These are phyloP conservation scores for Suillus fuscotomentosus DNA, from an alignment of 768 basidiomycete genomes.

Conservation along the genomic window DNA sequence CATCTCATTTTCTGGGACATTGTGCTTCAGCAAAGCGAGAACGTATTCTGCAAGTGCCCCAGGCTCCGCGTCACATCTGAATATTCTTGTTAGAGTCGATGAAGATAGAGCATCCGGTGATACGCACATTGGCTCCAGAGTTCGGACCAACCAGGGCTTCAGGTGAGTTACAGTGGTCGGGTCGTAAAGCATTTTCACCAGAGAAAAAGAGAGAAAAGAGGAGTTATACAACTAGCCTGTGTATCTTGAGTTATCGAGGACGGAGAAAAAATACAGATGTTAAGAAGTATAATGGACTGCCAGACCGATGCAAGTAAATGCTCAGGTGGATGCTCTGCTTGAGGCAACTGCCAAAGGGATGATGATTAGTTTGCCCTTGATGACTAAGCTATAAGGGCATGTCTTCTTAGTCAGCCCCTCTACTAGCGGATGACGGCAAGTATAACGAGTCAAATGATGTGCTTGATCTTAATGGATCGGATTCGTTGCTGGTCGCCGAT, in stretches of 20 bases:
- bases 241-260: background rate
- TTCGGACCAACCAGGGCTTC: conserved; percentile 85
- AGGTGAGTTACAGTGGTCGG: conserved; percentile 61
- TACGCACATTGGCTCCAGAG: conserved; percentile 87
- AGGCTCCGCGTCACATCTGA: conserved; percentile 95
- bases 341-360: background rate
- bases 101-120: conserved; percentile 10
- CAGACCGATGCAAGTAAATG: background rate
- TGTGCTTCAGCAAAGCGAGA: conserved; percentile 89
- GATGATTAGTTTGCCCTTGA: conserved; percentile 1
- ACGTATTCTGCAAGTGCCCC: conserved; percentile 92
- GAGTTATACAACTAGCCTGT: conserved; percentile 8
- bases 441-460: no score
- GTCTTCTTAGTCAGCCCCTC: background rate
- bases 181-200: conserved; percentile 63
- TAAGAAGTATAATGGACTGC: background rate
- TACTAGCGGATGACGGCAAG: no score
- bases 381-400: background rate
- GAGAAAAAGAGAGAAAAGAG: conserved; percentile 5
- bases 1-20: conserved; percentile 80
- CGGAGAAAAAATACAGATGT: background rate
- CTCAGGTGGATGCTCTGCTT: conserved; percentile 5
- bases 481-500: background rate
- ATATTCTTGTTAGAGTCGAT: conserved; percentile 3
- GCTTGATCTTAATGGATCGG: background rate